Base-by-base conservation (phyloP, 1,284 basidiomycete genomes). In the Apiotrichum gracile region DNA sequence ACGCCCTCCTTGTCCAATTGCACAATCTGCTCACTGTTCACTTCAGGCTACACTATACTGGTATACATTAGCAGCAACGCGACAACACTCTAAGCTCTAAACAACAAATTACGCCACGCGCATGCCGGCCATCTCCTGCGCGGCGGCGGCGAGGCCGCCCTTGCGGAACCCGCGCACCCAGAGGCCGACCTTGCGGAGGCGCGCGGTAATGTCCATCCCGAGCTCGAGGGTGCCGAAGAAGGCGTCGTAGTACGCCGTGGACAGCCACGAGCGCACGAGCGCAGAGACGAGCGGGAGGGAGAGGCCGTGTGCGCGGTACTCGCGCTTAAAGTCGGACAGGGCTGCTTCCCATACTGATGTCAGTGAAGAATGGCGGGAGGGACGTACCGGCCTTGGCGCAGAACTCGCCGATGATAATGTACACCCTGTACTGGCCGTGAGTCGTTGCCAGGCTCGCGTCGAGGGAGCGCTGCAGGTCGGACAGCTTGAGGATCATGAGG, bases 331-430 rank as follows among this genome's bases (percentile, higher is more conserved):
- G 14, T 54, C 37, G 17, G 60, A 51, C 29, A 69, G 49, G 54
- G 94, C 90, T 66, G 88, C 86, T 61, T 82, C 78, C 85, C 91
- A 96, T 2, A 92, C 87, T 35, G 91, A 84, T 78, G 79, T 16
- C 9, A 40, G 34, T 42, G 46, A 27, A 2, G 19, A 16, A 19
- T 31, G 10, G 6, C 4, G 12, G n/a, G 24, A 22, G 7, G 16
- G 17, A 63, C 67, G 51, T 26, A 66, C 68, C 61, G 16, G 70
- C 68, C 54, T 64, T 39, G 44, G 85, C 82, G 72, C 94, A 97
- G 73, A 90, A 96, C 64, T 90, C 87, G 0, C 92, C 92, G 7
- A 88, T 87, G 56, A 97, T 88, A 37, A 97, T 73, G 73, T 97
- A 98, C 65, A 96, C 84, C 13, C 92, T 86, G 56, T 85, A 78